Evolutionary conservation across 1,284 basidiomycete species (phyloP).

Genomic region (Boletus sp.): DNA sequence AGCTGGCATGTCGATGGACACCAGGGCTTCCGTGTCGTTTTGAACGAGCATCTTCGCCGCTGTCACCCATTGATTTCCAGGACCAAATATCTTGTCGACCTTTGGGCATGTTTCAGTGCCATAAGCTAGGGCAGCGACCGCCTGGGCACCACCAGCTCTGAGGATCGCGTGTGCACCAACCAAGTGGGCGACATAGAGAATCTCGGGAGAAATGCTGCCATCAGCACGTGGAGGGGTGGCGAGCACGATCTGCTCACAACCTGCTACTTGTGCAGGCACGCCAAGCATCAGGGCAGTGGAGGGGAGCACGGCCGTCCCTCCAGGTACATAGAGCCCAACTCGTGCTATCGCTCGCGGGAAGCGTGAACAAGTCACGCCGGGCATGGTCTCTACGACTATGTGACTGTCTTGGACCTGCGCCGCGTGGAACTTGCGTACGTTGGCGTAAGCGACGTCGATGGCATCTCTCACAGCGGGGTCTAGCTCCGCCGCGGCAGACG

Average conservation of each 20-base stretch:
- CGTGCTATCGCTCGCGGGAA: slow-evolving; percentile 92
- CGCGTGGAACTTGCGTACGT: slow-evolving; percentile 88
- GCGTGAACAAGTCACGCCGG: slow-evolving; percentile 91
- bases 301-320: slow-evolving; percentile 94
- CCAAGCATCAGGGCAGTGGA: slow-evolving; percentile 98
- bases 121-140: slow-evolving; percentile 96
- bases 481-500: slow-evolving; percentile 52
- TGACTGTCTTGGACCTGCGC: slow-evolving; percentile 74
- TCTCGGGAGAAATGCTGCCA: slow-evolving; percentile 89
- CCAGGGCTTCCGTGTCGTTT: slow-evolving; percentile 96
- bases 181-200: slow-evolving; percentile 89
- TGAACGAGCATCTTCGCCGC: slow-evolving; percentile 99
- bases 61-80: slow-evolving; percentile 99
- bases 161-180: slow-evolving; percentile 86
- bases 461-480: slow-evolving; percentile 68
- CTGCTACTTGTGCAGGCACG: slow-evolving; percentile 95
- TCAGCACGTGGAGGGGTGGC: slow-evolving; percentile 93
- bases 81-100: slow-evolving; percentile 99
- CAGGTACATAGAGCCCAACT: slow-evolving; percentile 96
- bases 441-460: slow-evolving; percentile 90
- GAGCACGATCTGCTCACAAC: slow-evolving; percentile 88
- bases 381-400: slow-evolving; percentile 93
- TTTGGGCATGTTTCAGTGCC: slow-evolving; percentile 96
- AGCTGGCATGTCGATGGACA: slow-evolving; percentile 99
- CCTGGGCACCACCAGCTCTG: slow-evolving; percentile 95